phyloP scores from a whole-genome alignment of 352 stramenopile genomes.

The Phytophthora chlamydospora region DNA sequence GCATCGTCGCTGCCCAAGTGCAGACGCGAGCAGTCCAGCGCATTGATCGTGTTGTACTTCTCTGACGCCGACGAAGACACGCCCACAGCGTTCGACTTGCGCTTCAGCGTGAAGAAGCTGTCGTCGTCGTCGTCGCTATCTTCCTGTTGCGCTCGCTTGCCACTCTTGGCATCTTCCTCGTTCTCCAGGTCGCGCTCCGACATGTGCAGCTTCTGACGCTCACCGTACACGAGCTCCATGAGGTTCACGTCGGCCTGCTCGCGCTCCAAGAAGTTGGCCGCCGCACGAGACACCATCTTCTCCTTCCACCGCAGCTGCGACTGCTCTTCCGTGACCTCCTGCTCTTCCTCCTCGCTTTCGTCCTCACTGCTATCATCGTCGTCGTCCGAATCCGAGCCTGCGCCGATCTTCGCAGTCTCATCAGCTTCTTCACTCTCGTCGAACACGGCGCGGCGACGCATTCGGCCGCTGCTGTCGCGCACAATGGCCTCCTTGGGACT shows the following conservation, averaged over 20 bases:
- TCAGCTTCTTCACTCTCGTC: slow-evolving; percentile 50
- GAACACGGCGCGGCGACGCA: slow-evolving; percentile 84
- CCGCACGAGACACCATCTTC: slow-evolving; percentile 84
- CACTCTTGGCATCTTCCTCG: slow-evolving; percentile 47
- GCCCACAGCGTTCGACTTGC: slow-evolving; percentile 46
- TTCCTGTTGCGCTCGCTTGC: slow-evolving; percentile 31
- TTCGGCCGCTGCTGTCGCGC: slow-evolving; percentile 67
- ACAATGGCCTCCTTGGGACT: slow-evolving; percentile 75
- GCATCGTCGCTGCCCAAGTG: slow-evolving; percentile 69
- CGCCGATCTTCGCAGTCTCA: slow-evolving; percentile 25
- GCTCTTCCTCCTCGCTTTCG: slow-evolving; percentile 53
- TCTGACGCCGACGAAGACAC: slow-evolving; percentile 42
- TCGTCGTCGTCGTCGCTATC: slow-evolving; percentile 68
- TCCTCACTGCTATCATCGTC: slow-evolving; percentile 45
- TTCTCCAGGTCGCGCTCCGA: slow-evolving; percentile 75
- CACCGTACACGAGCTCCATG: slow-evolving; percentile 93
- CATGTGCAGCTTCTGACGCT: slow-evolving; percentile 82
- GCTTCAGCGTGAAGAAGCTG: slow-evolving; percentile 82
- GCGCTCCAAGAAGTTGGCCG: slow-evolving; percentile 85
- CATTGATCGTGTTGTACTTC: slow-evolving; percentile 72
- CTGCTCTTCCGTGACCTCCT: slow-evolving; percentile 54
- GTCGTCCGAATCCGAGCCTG: slow-evolving; percentile 42
- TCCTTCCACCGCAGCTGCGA: slow-evolving; percentile 89
- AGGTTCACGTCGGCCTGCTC: slow-evolving; percentile 86
- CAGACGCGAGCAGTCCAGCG: slow-evolving; percentile 83